Percentiles rank a stretch among this genome's conserved stretches.
These are phyloP conservation scores for Dothideomycetes sp. DNA, from an alignment of 2,329 filamentous ascomycete genomes.

Conservation along the genomic window DNA sequence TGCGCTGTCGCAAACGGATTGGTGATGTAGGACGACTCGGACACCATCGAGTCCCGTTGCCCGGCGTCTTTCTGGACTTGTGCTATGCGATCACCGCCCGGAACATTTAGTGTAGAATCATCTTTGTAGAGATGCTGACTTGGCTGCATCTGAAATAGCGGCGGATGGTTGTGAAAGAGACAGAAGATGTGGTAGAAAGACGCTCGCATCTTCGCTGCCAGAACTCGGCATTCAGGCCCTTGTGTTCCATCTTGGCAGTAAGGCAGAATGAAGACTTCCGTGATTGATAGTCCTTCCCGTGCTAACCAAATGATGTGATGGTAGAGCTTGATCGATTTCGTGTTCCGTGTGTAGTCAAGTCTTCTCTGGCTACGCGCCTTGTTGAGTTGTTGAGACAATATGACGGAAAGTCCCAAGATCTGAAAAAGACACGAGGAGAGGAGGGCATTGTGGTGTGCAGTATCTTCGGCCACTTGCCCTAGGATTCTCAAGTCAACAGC, in stretches of 20 bases:
- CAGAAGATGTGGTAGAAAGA: slow-evolving; percentile 97
- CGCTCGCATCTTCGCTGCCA: slow-evolving; percentile 82
- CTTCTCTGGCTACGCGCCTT: slow-evolving; percentile 73
- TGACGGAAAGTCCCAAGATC: slow-evolving; percentile 79
- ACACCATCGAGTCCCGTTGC: slow-evolving; percentile 29
- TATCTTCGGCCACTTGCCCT: slow-evolving; percentile 73
- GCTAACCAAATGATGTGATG: slow-evolving; percentile 93
- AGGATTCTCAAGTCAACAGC: slow-evolving; percentile 97
- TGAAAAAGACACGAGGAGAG: slow-evolving; percentile 79
- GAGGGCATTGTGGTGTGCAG: slow-evolving; percentile 64
- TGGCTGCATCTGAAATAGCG: slow-evolving; percentile 48
- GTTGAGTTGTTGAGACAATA: slow-evolving; percentile 74
- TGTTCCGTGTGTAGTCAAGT: slow-evolving; percentile 67
- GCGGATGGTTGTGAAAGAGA: slow-evolving; percentile 84
- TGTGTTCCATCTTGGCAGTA: slow-evolving; percentile 58
- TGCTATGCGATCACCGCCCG: slow-evolving; percentile 6
- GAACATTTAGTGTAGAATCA: neutral
- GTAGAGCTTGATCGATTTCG: slow-evolving; percentile 72
- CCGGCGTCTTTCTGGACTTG: neutral
- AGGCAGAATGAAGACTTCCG: slow-evolving; percentile 78
- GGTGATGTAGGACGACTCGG: slow-evolving; percentile 39
- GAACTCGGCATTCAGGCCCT: slow-evolving; percentile 70
- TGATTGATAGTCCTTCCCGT: slow-evolving; percentile 75
- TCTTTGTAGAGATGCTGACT: neutral
- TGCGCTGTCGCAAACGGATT: slow-evolving; percentile 36